phyloP scores from a whole-genome alignment of 805 yeast species.

The Schwanniomyces sp. region DNA sequence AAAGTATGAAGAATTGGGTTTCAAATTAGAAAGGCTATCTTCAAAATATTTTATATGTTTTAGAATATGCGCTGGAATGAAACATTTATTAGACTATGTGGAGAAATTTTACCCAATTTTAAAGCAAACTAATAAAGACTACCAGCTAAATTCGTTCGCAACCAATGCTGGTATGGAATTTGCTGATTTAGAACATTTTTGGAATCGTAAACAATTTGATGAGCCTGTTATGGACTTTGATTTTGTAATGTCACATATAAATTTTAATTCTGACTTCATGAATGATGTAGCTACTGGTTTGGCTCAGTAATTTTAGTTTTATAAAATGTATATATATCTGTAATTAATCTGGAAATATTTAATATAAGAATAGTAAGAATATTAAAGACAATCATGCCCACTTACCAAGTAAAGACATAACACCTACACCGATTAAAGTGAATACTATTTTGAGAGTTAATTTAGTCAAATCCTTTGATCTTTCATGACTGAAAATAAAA shows the following conservation, averaged over 20 bases:
- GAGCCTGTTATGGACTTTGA: background rate
- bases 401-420: conserved; percentile 75
- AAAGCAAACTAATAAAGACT: background rate
- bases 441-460: conserved; percentile 52
- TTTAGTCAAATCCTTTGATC: conserved; percentile 48
- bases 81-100: background rate
- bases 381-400: conserved; percentile 51
- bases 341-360: background rate
- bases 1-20: conserved; percentile 1
- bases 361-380: background rate
- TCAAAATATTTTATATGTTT: conserved; percentile 1
- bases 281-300: background rate
- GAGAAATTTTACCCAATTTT: background rate
- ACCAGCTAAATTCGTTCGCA: background rate
- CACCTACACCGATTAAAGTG: conserved; percentile 67
- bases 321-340: too few species aligned
- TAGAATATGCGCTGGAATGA: background rate
- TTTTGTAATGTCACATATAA: background rate
- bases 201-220: background rate
- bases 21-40: background rate
- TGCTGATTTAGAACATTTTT: background rate
- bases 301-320: background rate
- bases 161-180: background rate
- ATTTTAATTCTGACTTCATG: background rate
- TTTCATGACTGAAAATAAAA: conserved; percentile 62